phyloP scores from a whole-genome alignment of 2,329 filamentous ascomycete species.

The Stagonosporopsis vannaccii region DNA sequence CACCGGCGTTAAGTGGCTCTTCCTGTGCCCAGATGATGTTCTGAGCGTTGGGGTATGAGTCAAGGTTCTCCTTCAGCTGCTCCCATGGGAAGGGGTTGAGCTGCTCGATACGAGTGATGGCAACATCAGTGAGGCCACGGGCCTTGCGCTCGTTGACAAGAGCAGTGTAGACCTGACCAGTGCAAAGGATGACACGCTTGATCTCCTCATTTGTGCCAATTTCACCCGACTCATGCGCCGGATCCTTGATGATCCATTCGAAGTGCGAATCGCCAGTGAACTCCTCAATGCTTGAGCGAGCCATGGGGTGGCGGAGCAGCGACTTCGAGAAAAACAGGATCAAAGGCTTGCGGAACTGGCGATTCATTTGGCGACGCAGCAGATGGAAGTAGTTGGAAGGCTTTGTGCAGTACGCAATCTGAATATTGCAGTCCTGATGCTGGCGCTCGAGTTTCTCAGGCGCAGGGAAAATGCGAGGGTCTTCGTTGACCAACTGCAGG shows the following conservation, averaged over 20 bases:
- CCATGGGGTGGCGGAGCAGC: slow-evolving; percentile 90
- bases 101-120: slow-evolving; percentile 95
- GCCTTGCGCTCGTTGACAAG: slow-evolving; percentile 90
- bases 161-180: slow-evolving; percentile 90
- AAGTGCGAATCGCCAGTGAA: slow-evolving; percentile 93
- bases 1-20: slow-evolving; percentile 95
- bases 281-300: slow-evolving; percentile 87
- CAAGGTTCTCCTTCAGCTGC: slow-evolving; percentile 94
- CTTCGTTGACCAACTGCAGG: slow-evolving; percentile 96
- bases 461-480: slow-evolving; percentile 89
- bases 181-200: slow-evolving; percentile 92
- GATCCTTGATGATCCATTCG: slow-evolving; percentile 94
- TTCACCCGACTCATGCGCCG: slow-evolving; percentile 76
- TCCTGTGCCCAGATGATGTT: slow-evolving; percentile 98
- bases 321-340: slow-evolving; percentile 99
- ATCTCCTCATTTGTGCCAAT: slow-evolving; percentile 86
- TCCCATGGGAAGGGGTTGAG: slow-evolving; percentile 99
- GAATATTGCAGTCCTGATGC: slow-evolving; percentile 99
- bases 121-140: slow-evolving; percentile 86
- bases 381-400: slow-evolving; percentile 97
- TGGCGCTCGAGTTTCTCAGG: slow-evolving; percentile 91
- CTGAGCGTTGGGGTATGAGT: slow-evolving; percentile 96
- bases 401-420: slow-evolving; percentile 96
- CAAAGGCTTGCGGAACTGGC: slow-evolving; percentile 98
- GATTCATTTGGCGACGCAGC: slow-evolving; percentile 95